Evolutionary conservation across 495 filamentous ascomycete species (phyloP), one percentile per base, ranked within the genome.

Genomic region (Neurospora sp.): DNA sequence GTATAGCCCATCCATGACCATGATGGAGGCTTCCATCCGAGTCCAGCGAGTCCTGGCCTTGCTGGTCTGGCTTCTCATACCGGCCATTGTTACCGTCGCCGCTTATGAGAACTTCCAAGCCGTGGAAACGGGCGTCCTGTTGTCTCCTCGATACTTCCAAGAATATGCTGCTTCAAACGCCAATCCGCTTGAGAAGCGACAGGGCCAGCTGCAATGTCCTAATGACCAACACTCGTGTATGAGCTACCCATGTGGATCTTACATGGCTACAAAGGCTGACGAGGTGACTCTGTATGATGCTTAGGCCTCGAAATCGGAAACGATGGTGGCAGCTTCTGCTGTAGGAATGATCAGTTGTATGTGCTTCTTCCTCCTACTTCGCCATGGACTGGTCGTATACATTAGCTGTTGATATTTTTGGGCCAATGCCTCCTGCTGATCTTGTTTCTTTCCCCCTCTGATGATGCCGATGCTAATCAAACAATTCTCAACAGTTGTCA

Each of bases 401-500:
- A 31, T 8, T 35, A 14, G 22, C 53, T 65, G 27, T 35, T 27
- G 10, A 31, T 65, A 18, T 65, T 27, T 6, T 31, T 65, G 14
- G 1, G 5, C 27, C 53, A 18, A 16, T 65, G 27, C 14, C 2
- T 35, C 27, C 14, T 8, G 14, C 6, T 31, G 6, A 35, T 16
- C 7, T 35, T 35, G 7, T 59, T 37, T 37, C 7, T 35, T 61
- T 0, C 47, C 20, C 22, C 18, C 3, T 40, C 69, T 42, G 18
- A 12, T 41, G 22, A 59, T 8, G 8, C 8, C 1, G 12, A 12
- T 70, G n/a, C 44, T 73, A 69, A 74, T 31, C 9, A 14, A 22
- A 14, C 47, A 45, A 18, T 20, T 68, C 44, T n/a, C 4, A 65
- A 76, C 27, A 81, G 79, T 70, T 81, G 80, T 74, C 78, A 80